A percentile compares a stretch with the other conserved stretches of the same genome.
Evolutionary conservation across 352 stramenopile genomes (phyloP).

Genomic region (Globisporangium megalacanthum): DNA sequence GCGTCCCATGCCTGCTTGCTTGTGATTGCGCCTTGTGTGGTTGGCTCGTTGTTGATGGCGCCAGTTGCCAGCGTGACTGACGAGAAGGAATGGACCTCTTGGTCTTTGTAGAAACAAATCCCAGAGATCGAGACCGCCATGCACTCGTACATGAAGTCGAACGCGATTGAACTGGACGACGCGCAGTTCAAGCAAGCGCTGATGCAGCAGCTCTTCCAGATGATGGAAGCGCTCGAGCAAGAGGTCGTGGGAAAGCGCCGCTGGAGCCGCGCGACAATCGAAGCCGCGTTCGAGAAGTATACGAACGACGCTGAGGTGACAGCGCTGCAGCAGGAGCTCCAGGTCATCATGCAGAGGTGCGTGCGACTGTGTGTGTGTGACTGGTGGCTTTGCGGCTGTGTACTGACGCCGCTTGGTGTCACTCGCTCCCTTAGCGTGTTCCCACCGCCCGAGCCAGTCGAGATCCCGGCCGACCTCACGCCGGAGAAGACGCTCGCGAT

Average conservation of each 20-base stretch:
- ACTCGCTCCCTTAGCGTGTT: slow-evolving; percentile 35
- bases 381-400: neutral
- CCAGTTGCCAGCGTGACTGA: neutral
- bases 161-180: slow-evolving; percentile 60
- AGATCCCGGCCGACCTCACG: slow-evolving; percentile 65
- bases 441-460: slow-evolving; percentile 37
- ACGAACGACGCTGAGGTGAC: slow-evolving; percentile 52
- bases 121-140: slow-evolving; percentile 60
- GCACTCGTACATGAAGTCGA: slow-evolving; percentile 58
- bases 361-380: slow-evolving; percentile 4
- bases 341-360: slow-evolving; percentile 58
- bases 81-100: neutral
- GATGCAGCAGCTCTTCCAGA: slow-evolving; percentile 68
- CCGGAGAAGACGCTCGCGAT: slow-evolving; percentile 65
- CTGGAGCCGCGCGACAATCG: slow-evolving; percentile 58
- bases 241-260: slow-evolving; percentile 53
- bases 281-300: slow-evolving; percentile 57
- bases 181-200: slow-evolving; percentile 72
- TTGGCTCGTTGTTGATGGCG: neutral
- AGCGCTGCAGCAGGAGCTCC: slow-evolving; percentile 62
- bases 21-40: neutral
- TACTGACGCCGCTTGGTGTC: neutral
- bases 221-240: slow-evolving; percentile 64
- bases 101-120: slow-evolving; percentile 41
- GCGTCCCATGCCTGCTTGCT: slow-evolving; percentile 5